Evolutionary conservation across 805 yeast genomes (phyloP).

Genomic region (Candida patagonica): DNA sequence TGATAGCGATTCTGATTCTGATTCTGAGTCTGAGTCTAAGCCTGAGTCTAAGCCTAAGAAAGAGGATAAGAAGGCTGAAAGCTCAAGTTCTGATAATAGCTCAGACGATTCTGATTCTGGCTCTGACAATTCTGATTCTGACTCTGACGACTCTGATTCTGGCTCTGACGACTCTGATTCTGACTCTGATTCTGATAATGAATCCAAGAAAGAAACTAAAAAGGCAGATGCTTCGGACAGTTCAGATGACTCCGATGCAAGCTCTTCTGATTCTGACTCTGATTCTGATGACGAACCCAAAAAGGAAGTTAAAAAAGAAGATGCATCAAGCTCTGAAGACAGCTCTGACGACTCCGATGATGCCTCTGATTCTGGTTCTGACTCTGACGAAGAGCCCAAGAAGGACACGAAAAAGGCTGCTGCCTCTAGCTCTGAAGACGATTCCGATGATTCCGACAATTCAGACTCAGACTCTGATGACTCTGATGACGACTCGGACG

Average conservation of each 20-base stretch:
- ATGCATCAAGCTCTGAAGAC: slow-evolving; percentile 21
- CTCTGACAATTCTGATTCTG: slow-evolving; percentile 14
- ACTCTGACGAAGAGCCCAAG: slow-evolving; percentile 19
- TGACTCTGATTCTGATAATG: slow-evolving; percentile 23
- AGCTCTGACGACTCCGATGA: slow-evolving; percentile 23
- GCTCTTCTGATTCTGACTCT: slow-evolving; percentile 22
- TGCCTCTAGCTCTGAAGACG: slow-evolving; percentile 17
- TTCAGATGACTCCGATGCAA: slow-evolving; percentile 17
- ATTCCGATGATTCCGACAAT: slow-evolving; percentile 22
- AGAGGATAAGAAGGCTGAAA: slow-evolving; percentile 24
- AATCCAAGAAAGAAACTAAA: slow-evolving; percentile 4
- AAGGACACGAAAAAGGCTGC: slow-evolving; percentile 47
- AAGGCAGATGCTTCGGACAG: slow-evolving; percentile 13
- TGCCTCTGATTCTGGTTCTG: slow-evolving; percentile 21
- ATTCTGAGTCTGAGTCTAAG: slow-evolving; percentile 13
- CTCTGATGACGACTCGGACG: slow-evolving; percentile 9
- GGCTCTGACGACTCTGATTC: slow-evolving; percentile 19
- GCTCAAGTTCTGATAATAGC: slow-evolving; percentile 24
- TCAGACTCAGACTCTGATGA: slow-evolving; percentile 18
- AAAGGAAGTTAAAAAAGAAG: slow-evolving; percentile 45
- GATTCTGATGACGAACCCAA: slow-evolving; percentile 14
- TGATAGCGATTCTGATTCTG: slow-evolving; percentile 23
- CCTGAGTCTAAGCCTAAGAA: slow-evolving; percentile 47
- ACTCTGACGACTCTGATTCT: slow-evolving; percentile 13
- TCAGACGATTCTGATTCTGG: slow-evolving; percentile 20